Conservation (phyloP, 2,329 filamentous ascomycete genomes). For the Monosporascus sp. region DNA sequence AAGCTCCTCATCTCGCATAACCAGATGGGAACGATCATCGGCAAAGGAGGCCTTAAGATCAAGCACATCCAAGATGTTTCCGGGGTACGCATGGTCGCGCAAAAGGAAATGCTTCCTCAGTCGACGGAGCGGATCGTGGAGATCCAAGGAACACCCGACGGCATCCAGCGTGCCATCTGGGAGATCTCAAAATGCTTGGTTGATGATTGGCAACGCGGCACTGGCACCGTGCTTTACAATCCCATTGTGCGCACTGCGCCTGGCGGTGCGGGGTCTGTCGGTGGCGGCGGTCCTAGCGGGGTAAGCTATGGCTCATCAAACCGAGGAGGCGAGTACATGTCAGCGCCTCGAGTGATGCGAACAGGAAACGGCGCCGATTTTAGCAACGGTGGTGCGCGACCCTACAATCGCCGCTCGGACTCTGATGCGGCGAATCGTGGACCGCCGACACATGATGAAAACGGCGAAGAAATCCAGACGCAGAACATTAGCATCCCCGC, state of each 20-base stretch:
- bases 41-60: constrained; percentile 93
- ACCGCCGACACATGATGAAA: constrained; percentile 86
- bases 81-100: constrained; percentile 96
- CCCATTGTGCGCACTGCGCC: constrained; percentile 83
- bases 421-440: constrained; percentile 76
- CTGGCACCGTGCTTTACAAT: constrained; percentile 96
- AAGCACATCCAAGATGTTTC: constrained; percentile 98
- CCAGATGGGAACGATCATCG: constrained; percentile 99
- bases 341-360: constrained; percentile 73
- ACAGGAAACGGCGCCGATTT: constrained; percentile 98
- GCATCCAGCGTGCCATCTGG: constrained; percentile 94
- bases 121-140: constrained; percentile 98
- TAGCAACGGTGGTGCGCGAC: constrained; percentile 70
- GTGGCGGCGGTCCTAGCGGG: constrained; percentile 30
- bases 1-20: constrained; percentile 99
- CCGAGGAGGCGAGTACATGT: constrained; percentile 46
- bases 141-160: constrained; percentile 88
- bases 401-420: constrained; percentile 75
- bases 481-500: constrained; percentile 99
- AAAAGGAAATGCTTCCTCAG: constrained; percentile 99
- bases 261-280: constrained; percentile 43
- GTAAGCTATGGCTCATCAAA: constrained; percentile 39
- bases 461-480: constrained; percentile 95
- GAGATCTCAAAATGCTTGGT: constrained; percentile 98
- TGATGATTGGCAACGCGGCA: constrained; percentile 96